These are phyloP conservation scores for Trichoderma arundinaceum DNA, from an alignment of 2,329 filamentous ascomycete genomes.

Conservation along the genomic window DNA sequence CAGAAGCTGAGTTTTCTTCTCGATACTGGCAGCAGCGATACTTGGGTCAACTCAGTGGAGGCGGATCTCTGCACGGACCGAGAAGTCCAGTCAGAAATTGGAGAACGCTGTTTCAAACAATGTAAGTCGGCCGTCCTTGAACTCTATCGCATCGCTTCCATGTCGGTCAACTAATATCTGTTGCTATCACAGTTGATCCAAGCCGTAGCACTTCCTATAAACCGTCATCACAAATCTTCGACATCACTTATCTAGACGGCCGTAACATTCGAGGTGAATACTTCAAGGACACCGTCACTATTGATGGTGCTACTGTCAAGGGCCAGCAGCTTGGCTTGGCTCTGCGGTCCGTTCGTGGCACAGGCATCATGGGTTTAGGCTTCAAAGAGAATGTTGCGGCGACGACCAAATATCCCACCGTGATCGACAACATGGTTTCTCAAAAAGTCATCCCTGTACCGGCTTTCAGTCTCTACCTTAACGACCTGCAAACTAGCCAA, in stretches of 20 bases:
- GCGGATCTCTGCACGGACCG: slow-evolving; percentile 63
- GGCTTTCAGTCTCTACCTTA: slow-evolving; percentile 72
- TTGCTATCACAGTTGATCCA: slow-evolving; percentile 44
- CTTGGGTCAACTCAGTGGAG: slow-evolving; percentile 63
- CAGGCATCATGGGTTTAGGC: slow-evolving; percentile 65
- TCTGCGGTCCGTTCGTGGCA: slow-evolving; percentile 53
- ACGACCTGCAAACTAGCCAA: slow-evolving; percentile 68
- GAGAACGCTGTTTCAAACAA: slow-evolving; percentile 42
- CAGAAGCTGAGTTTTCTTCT: slow-evolving; percentile 61
- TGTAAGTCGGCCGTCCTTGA: slow-evolving; percentile 15
- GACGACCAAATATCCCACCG: slow-evolving; percentile 55
- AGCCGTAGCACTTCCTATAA: slow-evolving; percentile 56
- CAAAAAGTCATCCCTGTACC: slow-evolving; percentile 66
- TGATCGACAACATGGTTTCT: slow-evolving; percentile 68
- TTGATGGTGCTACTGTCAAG: slow-evolving; percentile 55
- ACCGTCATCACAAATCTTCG: slow-evolving; percentile 54
- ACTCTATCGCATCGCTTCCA: neutral
- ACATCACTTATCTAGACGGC: slow-evolving; percentile 66
- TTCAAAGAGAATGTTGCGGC: slow-evolving; percentile 59
- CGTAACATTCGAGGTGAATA: slow-evolving; percentile 62
- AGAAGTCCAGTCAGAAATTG: slow-evolving; percentile 44
- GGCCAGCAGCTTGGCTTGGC: slow-evolving; percentile 63
- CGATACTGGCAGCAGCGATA: slow-evolving; percentile 68
- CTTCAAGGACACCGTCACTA: slow-evolving; percentile 60
- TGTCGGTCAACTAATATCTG: neutral